Evolutionary conservation across 1,139 yeast genomes (phyloP).

Genomic region (Pneumocystis jirovecii): DNA sequence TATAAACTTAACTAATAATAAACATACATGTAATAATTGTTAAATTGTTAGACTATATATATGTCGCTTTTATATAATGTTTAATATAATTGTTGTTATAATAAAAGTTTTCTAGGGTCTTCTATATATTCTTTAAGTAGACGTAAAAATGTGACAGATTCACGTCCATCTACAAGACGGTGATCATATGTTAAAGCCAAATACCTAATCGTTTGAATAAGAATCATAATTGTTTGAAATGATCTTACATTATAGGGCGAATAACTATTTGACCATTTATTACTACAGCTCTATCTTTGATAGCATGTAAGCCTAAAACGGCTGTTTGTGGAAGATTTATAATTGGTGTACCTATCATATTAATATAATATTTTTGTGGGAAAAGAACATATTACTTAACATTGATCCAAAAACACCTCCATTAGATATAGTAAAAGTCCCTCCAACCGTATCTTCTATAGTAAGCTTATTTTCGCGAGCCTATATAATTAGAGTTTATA

Average conservation of each 20-base stretch:
- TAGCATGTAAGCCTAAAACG: constrained; percentile 93
- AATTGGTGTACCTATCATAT: constrained; percentile 69
- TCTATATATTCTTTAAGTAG: constrained; percentile 93
- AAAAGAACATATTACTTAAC: constrained; percentile 26
- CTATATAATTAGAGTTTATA: neutral
- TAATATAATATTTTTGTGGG: neutral
- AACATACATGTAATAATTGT: neutral
- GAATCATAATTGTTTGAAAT: neutral
- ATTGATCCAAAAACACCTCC: constrained; percentile 98
- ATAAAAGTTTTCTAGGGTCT: constrained; percentile 97
- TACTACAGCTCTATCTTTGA: constrained; percentile 93
- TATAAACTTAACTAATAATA: neutral
- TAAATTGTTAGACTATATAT: neutral
- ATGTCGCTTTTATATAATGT: neutral
- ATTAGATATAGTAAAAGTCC: constrained; percentile 96
- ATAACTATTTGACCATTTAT: constrained; percentile 90
- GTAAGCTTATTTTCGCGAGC: constrained; percentile 96
- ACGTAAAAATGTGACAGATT: constrained; percentile 93
- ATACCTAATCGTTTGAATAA: constrained; percentile 22
- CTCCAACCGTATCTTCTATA: constrained; percentile 98
- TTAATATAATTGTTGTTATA: constrained; percentile 22
- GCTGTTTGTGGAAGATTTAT: constrained; percentile 98
- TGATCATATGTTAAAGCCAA: constrained; percentile 96
- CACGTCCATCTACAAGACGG: constrained; percentile 96
- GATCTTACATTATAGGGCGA: constrained; percentile 86